Evolutionary conservation across 345 rosid species (phyloP), one percentile per base, ranked within the genome.

Genomic region (Corchorus olitorius): DNA sequence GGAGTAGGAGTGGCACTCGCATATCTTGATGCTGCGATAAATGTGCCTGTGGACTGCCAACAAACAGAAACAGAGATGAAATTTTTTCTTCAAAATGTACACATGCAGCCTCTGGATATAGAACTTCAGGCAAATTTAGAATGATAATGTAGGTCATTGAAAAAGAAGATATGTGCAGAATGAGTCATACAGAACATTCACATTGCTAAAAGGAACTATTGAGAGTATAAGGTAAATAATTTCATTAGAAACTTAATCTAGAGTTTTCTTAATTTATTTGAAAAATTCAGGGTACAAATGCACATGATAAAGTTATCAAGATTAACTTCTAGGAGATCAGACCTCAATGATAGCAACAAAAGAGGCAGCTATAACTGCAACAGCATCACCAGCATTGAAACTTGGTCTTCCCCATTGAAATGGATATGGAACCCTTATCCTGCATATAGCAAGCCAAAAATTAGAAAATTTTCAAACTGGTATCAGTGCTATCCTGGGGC

Each of bases 371-470:
- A 92, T 88, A 88, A 89, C 83, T 53, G 93, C 90, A 73, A 93
- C 84, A 37, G 77, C 68, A 72, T 90, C 90, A 1, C 96, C 94
- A 15, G 81, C 96, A 62, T 80, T 65, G 76, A 95, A 93, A 22
- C 84, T 77, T 9, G 98, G 98, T 49, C 85, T 43, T 4, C 99
- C 99, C 93, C 94, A 93, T 70, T 88, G 94, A 74, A 90, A 88
- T 48, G 99, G 98, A 85, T 89, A 93, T 10, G 98, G 99, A 82
- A 93, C 13, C 69, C 79, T 88, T 77, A 93, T 89, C 99, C 97
- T 91, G 83, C 78, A 49, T 60, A 41, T 34, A 53, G 33, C 60
- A 54, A 63, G 78, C 74, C 14, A 74, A 45, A 60, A 22, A 16
- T 41, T 76, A 65, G 77, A 68, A 61, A 16, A 72, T 55, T 59